phyloP scores from a whole-genome alignment of 305 asterid species.

The Fraxinus velutina region DNA sequence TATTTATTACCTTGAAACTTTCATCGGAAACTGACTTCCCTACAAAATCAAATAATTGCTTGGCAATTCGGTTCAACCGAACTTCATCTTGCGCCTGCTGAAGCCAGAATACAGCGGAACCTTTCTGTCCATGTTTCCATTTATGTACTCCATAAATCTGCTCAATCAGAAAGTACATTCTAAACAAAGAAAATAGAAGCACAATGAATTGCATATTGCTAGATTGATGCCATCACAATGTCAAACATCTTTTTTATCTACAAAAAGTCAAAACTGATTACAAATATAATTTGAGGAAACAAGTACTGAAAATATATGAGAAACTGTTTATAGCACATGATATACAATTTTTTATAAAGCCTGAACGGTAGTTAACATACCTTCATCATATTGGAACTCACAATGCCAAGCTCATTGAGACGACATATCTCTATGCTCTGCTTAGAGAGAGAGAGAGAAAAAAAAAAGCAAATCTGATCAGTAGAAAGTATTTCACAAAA shows the following conservation, averaged over 20 bases:
- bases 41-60: constrained; percentile 73
- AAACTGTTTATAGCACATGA: constrained; percentile 5
- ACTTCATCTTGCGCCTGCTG: constrained; percentile 92
- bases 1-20: constrained; percentile 67
- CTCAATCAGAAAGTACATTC: constrained; percentile 22
- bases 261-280: not conserved
- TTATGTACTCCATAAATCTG: constrained; percentile 87
- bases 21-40: constrained; percentile 87
- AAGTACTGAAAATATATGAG: not conserved
- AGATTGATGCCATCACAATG: constrained; percentile 1
- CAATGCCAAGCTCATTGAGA: constrained; percentile 69
- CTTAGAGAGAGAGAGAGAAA: constrained; percentile 13
- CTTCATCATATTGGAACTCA: constrained; percentile 75
- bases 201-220: constrained; percentile 15
- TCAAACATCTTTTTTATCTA: not conserved
- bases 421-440: constrained; percentile 97
- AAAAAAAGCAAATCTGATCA: constrained; percentile 6
- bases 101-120: constrained; percentile 92
- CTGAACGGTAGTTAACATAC: constrained; percentile 36
- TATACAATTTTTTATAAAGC: constrained; percentile 4
- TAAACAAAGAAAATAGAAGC: constrained; percentile 18
- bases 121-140: constrained; percentile 97
- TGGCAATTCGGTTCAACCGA: constrained; percentile 78
- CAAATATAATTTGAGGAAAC: not conserved
- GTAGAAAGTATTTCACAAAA: constrained; percentile 15